A percentile compares a stretch with the other conserved stretches of the same genome.
These are phyloP conservation scores for Calycina herbarum DNA, from an alignment of 2,329 filamentous ascomycete species.

Conservation along the genomic window DNA sequence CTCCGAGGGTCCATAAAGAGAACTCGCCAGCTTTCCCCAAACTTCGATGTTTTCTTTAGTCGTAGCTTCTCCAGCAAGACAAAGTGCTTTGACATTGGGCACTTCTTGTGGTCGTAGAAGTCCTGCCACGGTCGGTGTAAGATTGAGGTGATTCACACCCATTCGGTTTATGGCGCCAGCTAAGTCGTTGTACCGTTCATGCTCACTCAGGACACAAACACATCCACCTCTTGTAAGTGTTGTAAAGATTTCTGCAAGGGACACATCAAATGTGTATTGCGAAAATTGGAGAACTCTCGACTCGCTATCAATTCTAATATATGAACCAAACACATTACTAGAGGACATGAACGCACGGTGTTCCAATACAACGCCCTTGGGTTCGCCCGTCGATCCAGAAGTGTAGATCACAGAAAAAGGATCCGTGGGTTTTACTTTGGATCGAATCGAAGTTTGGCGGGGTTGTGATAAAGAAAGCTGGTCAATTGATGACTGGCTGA, in stretches of 20 bases:
- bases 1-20: conserved; percentile 25
- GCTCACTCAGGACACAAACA: conserved; percentile 24
- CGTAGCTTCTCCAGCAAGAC: conserved; percentile 23
- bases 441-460: background rate
- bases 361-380: conserved; percentile 23
- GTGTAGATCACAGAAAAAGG: conserved; percentile 22
- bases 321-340: conserved; percentile 14
- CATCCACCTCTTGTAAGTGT: conserved; percentile 21
- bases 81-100: conserved; percentile 20
- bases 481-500: conserved; percentile 2
- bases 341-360: conserved; percentile 17
- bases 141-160: conserved; percentile 20
- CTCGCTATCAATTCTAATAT: conserved; percentile 12
- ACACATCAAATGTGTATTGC: conserved; percentile 21
- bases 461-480: background rate
- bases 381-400: conserved; percentile 22
- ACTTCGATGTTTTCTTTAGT: conserved; percentile 19
- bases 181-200: conserved; percentile 24
- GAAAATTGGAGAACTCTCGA: conserved; percentile 24
- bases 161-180: conserved; percentile 18
- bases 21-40: conserved; percentile 18
- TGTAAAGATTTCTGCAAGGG: conserved; percentile 22
- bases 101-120: conserved; percentile 21
- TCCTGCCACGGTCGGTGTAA: conserved; percentile 25
- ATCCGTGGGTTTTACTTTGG: conserved; percentile 11